These are phyloP conservation scores for Blastocystis sp. DNA, from an alignment of 352 stramenopile genomes.

Conservation along the genomic window DNA sequence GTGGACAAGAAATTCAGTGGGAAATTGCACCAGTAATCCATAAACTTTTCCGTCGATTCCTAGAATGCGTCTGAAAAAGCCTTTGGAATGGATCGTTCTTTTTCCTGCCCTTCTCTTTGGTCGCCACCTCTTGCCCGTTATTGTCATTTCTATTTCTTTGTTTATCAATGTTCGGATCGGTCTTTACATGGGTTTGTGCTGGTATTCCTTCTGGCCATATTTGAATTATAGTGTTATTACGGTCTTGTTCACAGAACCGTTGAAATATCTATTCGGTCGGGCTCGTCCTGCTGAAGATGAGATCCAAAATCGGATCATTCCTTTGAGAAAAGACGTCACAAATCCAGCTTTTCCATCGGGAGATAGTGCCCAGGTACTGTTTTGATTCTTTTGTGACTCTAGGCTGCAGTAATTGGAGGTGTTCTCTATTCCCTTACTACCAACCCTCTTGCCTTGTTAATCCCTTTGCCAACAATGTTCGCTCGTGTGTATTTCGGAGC, in stretches of 20 bases:
- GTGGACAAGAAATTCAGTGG: conserved; percentile 39
- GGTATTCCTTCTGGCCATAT: background rate
- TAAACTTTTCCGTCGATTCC: background rate
- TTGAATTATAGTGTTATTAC: conserved; percentile 21
- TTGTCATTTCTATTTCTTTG: conserved; percentile 40
- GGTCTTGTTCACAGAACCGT: conserved; percentile 46
- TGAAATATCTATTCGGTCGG: conserved; percentile 62
- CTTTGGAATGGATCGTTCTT: conserved; percentile 45
- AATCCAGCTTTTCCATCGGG: conserved; percentile 60
- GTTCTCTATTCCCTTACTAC: conserved; percentile 42
- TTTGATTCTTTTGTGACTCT: background rate
- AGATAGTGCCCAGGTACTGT: conserved; percentile 47
- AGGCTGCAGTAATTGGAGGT: conserved; percentile 55
- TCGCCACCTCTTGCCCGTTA: conserved; percentile 3
- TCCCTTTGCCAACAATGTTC: conserved; percentile 60
- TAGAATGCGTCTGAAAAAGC: conserved; percentile 39
- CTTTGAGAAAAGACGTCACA: conserved; percentile 38
- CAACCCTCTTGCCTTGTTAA: background rate
- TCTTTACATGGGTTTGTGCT: conserved; percentile 41
- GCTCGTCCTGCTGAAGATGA: conserved; percentile 26
- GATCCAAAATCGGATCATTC: conserved; percentile 24
- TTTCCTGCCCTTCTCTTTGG: conserved; percentile 55
- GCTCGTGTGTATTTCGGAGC: conserved; percentile 56
- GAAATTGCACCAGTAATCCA: conserved; percentile 15
- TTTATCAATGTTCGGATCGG: conserved; percentile 42